These are phyloP conservation scores for Ceratocystiopsis minuta DNA, from an alignment of 2,329 filamentous ascomycete genomes.

Conservation along the genomic window DNA sequence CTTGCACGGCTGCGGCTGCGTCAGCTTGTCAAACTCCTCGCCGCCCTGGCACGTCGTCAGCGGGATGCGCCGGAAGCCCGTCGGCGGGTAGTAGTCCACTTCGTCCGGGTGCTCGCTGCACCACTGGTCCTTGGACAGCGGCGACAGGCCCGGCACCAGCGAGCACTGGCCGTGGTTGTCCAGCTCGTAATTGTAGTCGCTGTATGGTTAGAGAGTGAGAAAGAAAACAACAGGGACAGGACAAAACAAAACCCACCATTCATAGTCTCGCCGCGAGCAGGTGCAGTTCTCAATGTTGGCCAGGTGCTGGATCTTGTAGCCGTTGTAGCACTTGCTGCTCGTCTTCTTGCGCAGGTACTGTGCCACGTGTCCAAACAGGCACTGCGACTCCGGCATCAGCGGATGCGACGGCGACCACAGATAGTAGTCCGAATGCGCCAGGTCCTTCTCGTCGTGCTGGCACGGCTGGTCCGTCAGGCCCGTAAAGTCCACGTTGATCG, in stretches of 20 bases:
- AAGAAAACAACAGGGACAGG: too few species aligned
- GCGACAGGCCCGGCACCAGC: slow-evolving; percentile 55
- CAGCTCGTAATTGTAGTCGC: slow-evolving; percentile 80
- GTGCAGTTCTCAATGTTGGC: slow-evolving; percentile 63
- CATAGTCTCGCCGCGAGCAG: slow-evolving; percentile 73
- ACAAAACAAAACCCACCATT: slow-evolving; percentile 34
- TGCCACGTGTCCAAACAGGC: slow-evolving; percentile 80
- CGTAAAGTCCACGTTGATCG: slow-evolving; percentile 78
- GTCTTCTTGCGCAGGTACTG: slow-evolving; percentile 80
- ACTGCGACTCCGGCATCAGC: slow-evolving; percentile 49
- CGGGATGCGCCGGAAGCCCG: slow-evolving; percentile 77
- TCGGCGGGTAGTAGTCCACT: slow-evolving; percentile 67
- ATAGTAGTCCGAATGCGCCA: slow-evolving; percentile 50
- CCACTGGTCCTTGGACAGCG: slow-evolving; percentile 31
- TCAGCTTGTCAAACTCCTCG: slow-evolving; percentile 51
- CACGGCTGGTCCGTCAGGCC: slow-evolving; percentile 60
- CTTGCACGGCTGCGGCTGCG: slow-evolving; percentile 45
- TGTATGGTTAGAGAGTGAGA: too few species aligned
- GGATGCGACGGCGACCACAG: slow-evolving; percentile 82
- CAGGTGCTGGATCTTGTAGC: slow-evolving; percentile 49
- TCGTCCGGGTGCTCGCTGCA: slow-evolving; percentile 45
- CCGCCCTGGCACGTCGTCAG: slow-evolving; percentile 75
- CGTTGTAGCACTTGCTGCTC: slow-evolving; percentile 68
- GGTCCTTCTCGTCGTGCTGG: slow-evolving; percentile 41
- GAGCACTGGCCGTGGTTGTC: slow-evolving; percentile 56